phyloP scores from a whole-genome alignment of 345 rosid species.

The Hibiscus tridactylites region DNA sequence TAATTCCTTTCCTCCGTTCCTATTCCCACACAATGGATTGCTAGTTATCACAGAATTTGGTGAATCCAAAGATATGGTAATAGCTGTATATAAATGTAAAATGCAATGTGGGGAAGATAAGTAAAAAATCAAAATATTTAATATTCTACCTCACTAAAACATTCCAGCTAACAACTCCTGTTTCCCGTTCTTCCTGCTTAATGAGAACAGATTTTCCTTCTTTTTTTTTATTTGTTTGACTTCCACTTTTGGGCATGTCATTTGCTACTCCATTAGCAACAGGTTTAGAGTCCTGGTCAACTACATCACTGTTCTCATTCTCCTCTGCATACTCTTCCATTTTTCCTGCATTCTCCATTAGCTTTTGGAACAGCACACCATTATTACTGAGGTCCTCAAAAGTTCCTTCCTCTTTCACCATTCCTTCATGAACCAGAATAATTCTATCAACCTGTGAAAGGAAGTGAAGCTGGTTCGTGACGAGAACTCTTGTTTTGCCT shows the following conservation, averaged over 20 bases:
- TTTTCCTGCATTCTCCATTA: conserved; percentile 99
- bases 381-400: conserved; percentile 70
- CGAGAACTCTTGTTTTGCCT: conserved; percentile 89
- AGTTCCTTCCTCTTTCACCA: conserved; percentile 89
- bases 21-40: neutral
- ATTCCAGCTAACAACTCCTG: conserved; percentile 80
- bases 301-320: conserved; percentile 40
- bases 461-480: conserved; percentile 97
- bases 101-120: neutral
- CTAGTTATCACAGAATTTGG: conserved; percentile 1
- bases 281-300: conserved; percentile 40
- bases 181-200: conserved; percentile 96
- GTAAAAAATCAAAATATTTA: conserved; percentile 3
- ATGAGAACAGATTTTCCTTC: conserved; percentile 83
- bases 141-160: conserved; percentile 60
- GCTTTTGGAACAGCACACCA: conserved; percentile 72
- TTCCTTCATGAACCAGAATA: conserved; percentile 85
- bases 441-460: conserved; percentile 95
- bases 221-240: conserved; percentile 35
- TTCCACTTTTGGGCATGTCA: conserved; percentile 33
- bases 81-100: neutral
- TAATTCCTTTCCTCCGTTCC: neutral
- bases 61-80: neutral
- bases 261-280: conserved; percentile 47
- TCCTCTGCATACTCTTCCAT: conserved; percentile 91